Conservation (phyloP, 164 flowering plant species). For the Vitis labrusca region DNA sequence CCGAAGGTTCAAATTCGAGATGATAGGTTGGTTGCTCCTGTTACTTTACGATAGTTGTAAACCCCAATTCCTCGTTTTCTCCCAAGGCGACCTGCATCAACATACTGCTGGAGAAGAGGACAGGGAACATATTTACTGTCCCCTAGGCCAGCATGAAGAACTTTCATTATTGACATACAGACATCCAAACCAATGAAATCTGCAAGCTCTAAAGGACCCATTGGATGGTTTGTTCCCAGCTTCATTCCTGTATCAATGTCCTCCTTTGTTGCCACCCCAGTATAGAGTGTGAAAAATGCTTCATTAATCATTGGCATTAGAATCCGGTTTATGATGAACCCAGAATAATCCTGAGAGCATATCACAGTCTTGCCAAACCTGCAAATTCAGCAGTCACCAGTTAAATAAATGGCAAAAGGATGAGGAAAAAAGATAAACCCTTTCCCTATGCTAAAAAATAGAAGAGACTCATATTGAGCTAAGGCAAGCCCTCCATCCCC, state of each 20-base stretch:
- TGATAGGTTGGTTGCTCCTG: slow-evolving; percentile 22
- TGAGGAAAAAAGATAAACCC: too few relatives aligned
- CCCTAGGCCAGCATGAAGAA: slow-evolving; percentile 87
- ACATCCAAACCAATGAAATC: slow-evolving; percentile 93
- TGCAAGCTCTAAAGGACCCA: slow-evolving; percentile 96
- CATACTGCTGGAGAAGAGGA: slow-evolving; percentile 93
- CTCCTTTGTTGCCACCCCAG: slow-evolving; percentile 93
- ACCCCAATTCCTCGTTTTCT: slow-evolving; percentile 83
- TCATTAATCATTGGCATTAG: slow-evolving; percentile 98
- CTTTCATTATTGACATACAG: slow-evolving; percentile 83
- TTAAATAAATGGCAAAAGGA: background rate
- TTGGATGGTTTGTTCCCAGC: slow-evolving; percentile 95
- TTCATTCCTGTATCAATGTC: slow-evolving; percentile 95
- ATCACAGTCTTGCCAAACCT: slow-evolving; percentile 83
- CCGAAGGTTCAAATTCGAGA: slow-evolving; percentile 39
- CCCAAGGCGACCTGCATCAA: slow-evolving; percentile 92
- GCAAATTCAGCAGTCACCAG: slow-evolving; percentile 21
- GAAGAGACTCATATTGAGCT: too few relatives aligned
- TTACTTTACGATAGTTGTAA: slow-evolving; percentile 51
- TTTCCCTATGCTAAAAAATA: too few relatives aligned
- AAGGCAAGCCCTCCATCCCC: too few relatives aligned
- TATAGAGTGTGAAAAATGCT: slow-evolving; percentile 79
- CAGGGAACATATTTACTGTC: slow-evolving; percentile 82
- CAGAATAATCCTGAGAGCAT: slow-evolving; percentile 87
- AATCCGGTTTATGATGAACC: slow-evolving; percentile 87